phyloP scores from a whole-genome alignment of 108 stramenopile species.

The Mediolabrus comicus region DNA sequence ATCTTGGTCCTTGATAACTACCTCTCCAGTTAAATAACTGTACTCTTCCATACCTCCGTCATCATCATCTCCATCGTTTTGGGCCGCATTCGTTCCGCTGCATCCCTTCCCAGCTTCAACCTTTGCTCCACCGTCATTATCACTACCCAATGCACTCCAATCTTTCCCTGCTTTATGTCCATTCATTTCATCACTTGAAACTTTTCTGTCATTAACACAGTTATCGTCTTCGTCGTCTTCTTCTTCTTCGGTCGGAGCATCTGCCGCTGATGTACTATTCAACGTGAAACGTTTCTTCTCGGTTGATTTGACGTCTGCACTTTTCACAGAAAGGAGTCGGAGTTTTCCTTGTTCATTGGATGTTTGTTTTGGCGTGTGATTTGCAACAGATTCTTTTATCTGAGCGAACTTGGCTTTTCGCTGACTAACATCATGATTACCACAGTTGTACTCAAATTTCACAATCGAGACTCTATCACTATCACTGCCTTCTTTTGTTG shows the following conservation, averaged over 20 bases:
- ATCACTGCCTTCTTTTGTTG: not conserved
- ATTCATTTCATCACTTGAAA: not conserved
- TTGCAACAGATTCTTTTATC: not conserved
- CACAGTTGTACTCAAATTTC: constrained; percentile 29
- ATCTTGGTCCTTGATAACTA: constrained; percentile 32
- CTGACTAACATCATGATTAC: not conserved
- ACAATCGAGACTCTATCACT: not conserved
- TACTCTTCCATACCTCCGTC: constrained; percentile 42
- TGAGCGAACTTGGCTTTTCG: not conserved
- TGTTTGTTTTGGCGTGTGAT: not conserved
- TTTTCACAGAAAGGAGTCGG: constrained; percentile 28
- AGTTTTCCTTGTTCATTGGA: constrained; percentile 3
- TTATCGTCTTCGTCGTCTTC: constrained; percentile 13
- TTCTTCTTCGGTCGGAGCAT: constrained; percentile 22
- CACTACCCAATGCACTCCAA: constrained; percentile 22
- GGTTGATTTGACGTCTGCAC: constrained; percentile 20
- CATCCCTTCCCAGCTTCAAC: not conserved
- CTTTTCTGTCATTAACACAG: not conserved
- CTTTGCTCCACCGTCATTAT: not conserved
- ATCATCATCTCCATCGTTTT: constrained; percentile 23
- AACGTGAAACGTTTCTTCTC: constrained; percentile 16
- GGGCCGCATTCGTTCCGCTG: not conserved
- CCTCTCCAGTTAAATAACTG: constrained; percentile 32
- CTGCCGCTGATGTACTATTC: constrained; percentile 25
- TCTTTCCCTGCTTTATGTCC: constrained; percentile 16